phyloP scores from a whole-genome alignment of 768 basidiomycete species.

The Russula griseocarnosa region DNA sequence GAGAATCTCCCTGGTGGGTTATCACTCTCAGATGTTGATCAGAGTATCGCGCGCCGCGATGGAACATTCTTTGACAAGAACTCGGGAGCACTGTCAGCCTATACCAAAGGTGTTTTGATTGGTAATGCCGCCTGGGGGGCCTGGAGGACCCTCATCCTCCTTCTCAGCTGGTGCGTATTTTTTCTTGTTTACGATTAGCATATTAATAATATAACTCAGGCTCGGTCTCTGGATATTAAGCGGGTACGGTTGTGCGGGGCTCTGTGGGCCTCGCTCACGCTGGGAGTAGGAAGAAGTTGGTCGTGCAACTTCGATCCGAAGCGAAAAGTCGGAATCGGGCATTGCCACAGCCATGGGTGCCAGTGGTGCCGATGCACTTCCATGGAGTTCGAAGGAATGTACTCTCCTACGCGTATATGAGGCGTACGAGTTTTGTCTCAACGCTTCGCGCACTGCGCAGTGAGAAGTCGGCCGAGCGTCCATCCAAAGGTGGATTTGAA shows the following conservation, averaged over 20 bases:
- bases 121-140: conserved; percentile 79
- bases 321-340: conserved; percentile 41
- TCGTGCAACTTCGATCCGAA: conserved; percentile 51
- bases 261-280: conserved; percentile 76
- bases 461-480: conserved; percentile 34
- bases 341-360: not conserved
- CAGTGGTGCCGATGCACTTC: conserved; percentile 42
- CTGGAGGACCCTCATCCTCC: conserved; percentile 66
- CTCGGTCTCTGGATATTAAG: conserved; percentile 76
- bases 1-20: conserved; percentile 42
- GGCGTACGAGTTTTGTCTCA: conserved; percentile 77
- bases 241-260: conserved; percentile 71
- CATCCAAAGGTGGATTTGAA: conserved; percentile 39
- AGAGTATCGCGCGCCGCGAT: conserved; percentile 54
- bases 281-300: conserved; percentile 80
- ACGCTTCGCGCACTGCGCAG: conserved; percentile 37
- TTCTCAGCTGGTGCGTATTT: conserved; percentile 56
- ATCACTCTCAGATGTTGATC: conserved; percentile 41
- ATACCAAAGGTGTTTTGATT: conserved; percentile 74
- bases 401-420: conserved; percentile 70
- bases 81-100: conserved; percentile 66
- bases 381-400: conserved; percentile 76
- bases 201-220: conserved; percentile 39
- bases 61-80: conserved; percentile 63
- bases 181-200: not conserved